phyloP scores from a whole-genome alignment of 2,329 filamentous ascomycete genomes.

The Aureobasidium pullulans region DNA sequence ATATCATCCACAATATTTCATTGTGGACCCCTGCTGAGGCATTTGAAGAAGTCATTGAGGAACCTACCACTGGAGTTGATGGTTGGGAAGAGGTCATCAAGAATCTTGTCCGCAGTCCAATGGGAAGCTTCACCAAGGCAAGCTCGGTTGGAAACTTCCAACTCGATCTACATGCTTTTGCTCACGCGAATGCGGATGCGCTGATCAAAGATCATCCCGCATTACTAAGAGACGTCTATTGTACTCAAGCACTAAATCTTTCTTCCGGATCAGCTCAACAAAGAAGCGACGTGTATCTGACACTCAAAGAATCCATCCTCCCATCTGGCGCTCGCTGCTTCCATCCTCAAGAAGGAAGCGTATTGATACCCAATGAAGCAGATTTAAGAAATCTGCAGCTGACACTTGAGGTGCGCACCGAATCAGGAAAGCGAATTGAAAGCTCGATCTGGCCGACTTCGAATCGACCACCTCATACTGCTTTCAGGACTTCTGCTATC shows the following conservation, averaged over 20 bases:
- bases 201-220: constrained; percentile 85
- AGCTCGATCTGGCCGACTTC: constrained; percentile 82
- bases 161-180: constrained; percentile 71
- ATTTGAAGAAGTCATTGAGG: constrained; percentile 7
- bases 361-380: constrained; percentile 59
- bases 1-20: neutral
- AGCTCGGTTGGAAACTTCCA: constrained; percentile 45
- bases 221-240: constrained; percentile 68
- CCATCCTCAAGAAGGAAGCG: constrained; percentile 71
- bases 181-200: constrained; percentile 65
- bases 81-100: constrained; percentile 68
- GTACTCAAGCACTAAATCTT: constrained; percentile 86
- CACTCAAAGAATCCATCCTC: constrained; percentile 70
- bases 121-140: constrained; percentile 53
- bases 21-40: constrained; percentile 15
- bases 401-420: constrained; percentile 77
- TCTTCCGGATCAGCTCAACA: constrained; percentile 82
- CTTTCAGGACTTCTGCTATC: constrained; percentile 78
- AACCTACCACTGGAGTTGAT: constrained; percentile 36
- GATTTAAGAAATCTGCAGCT: constrained; percentile 73
- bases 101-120: constrained; percentile 64
- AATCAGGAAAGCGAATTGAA: constrained; percentile 73
- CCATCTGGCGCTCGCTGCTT: constrained; percentile 57
- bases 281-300: constrained; percentile 92
- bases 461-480: constrained; percentile 69